phyloP scores from a whole-genome alignment of 805 yeast species.

The Candida sonorensis region DNA sequence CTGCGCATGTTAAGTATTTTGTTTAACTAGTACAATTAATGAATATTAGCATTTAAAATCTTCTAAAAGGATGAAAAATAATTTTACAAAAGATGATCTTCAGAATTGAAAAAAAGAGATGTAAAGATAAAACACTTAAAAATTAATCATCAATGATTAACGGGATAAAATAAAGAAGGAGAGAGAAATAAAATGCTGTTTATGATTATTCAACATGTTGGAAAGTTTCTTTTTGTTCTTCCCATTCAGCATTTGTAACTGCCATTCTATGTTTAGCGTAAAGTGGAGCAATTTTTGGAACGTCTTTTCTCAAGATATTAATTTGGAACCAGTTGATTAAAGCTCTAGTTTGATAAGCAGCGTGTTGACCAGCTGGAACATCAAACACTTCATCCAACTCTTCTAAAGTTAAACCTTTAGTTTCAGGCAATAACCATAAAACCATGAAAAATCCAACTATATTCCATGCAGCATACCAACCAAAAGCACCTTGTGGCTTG shows the following conservation, averaged over 20 bases:
- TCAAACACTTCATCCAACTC: slow-evolving; percentile 70
- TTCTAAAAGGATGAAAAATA: no score
- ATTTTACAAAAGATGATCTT: no score
- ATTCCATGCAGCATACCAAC: slow-evolving; percentile 87
- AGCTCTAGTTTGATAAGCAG: slow-evolving; percentile 36
- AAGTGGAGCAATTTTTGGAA: slow-evolving; percentile 47
- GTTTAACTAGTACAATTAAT: no score
- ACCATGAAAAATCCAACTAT: slow-evolving; percentile 62
- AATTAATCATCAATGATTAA: no score
- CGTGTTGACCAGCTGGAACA: slow-evolving; percentile 51
- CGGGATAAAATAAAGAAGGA: neutral
- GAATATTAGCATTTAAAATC: no score
- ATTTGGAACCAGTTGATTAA: slow-evolving; percentile 39
- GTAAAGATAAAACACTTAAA: no score
- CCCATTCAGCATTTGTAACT: slow-evolving; percentile 55
- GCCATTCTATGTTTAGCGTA: slow-evolving; percentile 53
- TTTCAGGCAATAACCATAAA: slow-evolving; percentile 66
- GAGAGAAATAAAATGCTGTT: neutral
- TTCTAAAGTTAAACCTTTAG: slow-evolving; percentile 66
- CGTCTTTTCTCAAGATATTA: slow-evolving; percentile 39
- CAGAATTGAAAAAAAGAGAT: no score
- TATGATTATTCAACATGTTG: slow-evolving; percentile 39
- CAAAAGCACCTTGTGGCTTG: slow-evolving; percentile 79
- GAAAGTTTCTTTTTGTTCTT: slow-evolving; percentile 45
- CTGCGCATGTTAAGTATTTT: no score